Base-by-base conservation (phyloP, 169 alveolate genomes). In the Plasmodium vinckei region DNA sequence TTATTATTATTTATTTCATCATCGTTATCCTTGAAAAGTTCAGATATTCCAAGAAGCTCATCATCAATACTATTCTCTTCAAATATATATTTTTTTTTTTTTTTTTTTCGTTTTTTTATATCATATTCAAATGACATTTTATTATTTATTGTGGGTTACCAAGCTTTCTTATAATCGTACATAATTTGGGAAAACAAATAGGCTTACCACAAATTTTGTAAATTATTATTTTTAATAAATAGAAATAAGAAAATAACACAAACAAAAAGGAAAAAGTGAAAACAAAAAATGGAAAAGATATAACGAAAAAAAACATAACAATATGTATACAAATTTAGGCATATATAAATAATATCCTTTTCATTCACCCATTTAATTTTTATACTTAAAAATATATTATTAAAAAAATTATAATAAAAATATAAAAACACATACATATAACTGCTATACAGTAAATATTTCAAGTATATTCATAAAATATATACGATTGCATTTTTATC, bases 81-180 rank as follows among this genome's bases (percentile, higher is more conserved):
- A 51, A 59, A 27, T 15, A 53, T 42, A 17, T 69, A 42, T 69
- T 71, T 21, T 27, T 63, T 15, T 21, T 75, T 65, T 75, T 49
- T 63, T 73, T 73, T 73, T 19, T 53, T 42, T 46, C 21, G 19
- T 47, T 63, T 21, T 23, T 75, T 53, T 49, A 63, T 39, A 39
- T 75, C 72, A 64, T 63, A 49, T 64, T 75, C 77, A 25, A 72
- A 72, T 46, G 87, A 7, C 71, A 72, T 72, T 23, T 21, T 64
- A 57, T 9, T 73, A 39, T 54, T 61, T 54, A 68, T 19, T 6
- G 59, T 51, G 17, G 49, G 67, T n/a, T 61, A 19, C 15, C 17
- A 39, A 49, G 49, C 63, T 49, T 47, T 75, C 7, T 75, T 53
- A 73, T 53, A 73, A 75, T 54, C 49, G 64, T 63, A 9, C 72